phyloP scores from a whole-genome alignment of 2,329 filamentous ascomycete genomes.

The Phoma sp. region DNA sequence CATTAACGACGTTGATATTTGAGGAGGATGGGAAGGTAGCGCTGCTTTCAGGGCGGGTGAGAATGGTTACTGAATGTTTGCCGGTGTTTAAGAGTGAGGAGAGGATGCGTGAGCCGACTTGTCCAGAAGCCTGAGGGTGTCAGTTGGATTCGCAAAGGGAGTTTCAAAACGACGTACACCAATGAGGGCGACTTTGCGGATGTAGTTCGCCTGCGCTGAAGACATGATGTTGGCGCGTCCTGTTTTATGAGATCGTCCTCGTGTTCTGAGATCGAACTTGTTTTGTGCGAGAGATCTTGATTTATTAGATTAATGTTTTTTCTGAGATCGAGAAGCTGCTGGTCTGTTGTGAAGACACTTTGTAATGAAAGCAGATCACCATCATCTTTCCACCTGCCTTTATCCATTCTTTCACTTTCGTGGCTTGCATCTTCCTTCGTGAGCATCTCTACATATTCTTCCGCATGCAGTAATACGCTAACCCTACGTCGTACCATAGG shows the following conservation, averaged over 20 bases:
- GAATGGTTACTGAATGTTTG: conserved; percentile 44
- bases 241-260: too few relatives aligned
- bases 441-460: background rate
- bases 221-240: background rate
- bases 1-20: conserved; percentile 46
- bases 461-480: conserved; percentile 1
- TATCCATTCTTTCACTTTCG: background rate
- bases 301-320: too few relatives aligned
- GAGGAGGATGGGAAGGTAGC: conserved; percentile 51
- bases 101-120: conserved; percentile 48
- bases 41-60: conserved; percentile 53
- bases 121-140: conserved; percentile 42
- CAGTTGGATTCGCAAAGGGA: background rate
- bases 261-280: background rate
- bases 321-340: too few relatives aligned
- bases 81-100: conserved; percentile 44
- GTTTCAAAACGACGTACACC: conserved; percentile 37
- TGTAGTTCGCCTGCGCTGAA: conserved; percentile 1
- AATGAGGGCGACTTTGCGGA: conserved; percentile 46
- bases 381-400: background rate
- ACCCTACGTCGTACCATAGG: conserved; percentile 2
- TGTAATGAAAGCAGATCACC: background rate
- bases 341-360: too few relatives aligned
- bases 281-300: too few relatives aligned
- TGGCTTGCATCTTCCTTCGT: background rate